Evolutionary conservation across 75 land plant species (phyloP).

Genomic region (Pinus albicaulis): DNA sequence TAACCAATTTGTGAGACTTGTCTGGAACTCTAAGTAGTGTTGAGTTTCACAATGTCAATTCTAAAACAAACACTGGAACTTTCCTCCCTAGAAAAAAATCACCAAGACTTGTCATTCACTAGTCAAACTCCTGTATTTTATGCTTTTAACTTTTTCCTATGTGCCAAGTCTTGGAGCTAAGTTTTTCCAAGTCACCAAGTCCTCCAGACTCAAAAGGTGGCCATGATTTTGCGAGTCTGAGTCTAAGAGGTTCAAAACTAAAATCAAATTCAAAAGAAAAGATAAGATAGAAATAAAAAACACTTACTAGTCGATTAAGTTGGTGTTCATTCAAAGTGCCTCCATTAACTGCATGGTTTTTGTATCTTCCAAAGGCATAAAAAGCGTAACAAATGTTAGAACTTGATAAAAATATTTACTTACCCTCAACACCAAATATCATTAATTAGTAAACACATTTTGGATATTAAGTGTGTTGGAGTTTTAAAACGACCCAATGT

Average conservation of each 20-base stretch:
- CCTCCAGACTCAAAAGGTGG: too few relatives aligned
- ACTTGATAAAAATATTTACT: background rate
- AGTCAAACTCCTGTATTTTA: background rate
- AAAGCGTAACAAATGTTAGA: background rate
- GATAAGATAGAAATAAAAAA: background rate
- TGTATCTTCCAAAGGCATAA: conserved; percentile 41
- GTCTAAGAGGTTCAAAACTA: background rate
- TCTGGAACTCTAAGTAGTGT: too few relatives aligned
- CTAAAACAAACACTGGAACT: too few relatives aligned
- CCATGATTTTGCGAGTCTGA: background rate
- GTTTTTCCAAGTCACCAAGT: too few relatives aligned
- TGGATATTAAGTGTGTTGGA: too few relatives aligned
- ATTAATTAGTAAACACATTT: too few relatives aligned
- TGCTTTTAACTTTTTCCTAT: background rate
- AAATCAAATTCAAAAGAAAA: background rate
- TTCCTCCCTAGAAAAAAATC: too few relatives aligned
- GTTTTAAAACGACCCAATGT: too few relatives aligned
- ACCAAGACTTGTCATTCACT: too few relatives aligned
- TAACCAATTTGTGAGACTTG: background rate
- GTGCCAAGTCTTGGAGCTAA: too few relatives aligned
- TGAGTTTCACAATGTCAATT: too few relatives aligned
- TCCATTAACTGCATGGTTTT: conserved; percentile 94
- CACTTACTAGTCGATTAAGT: conserved; percentile 74
- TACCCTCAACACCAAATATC: too few relatives aligned
- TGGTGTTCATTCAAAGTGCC: conserved; percentile 93